phyloP scores from a whole-genome alignment of 805 yeast species.

The Debaryomyces maramus region DNA sequence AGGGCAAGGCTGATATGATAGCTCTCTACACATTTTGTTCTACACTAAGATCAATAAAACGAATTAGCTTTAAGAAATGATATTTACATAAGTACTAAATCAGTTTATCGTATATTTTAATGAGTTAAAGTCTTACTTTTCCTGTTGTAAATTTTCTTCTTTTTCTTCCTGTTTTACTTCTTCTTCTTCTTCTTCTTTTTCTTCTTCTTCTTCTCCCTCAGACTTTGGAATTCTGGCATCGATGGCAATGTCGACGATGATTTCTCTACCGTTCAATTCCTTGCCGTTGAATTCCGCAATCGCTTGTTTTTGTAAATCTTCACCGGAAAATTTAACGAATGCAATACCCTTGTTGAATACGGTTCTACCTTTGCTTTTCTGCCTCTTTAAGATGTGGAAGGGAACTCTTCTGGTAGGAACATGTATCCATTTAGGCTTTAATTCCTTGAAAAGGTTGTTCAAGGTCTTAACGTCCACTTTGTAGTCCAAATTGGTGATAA shows the following conservation, averaged over 20 bases:
- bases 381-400: slow-evolving; percentile 39
- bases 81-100: slow-evolving; percentile 1
- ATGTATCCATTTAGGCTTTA: slow-evolving; percentile 56
- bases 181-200: slow-evolving; percentile 10
- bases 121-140: neutral
- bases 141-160: neutral
- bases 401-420: slow-evolving; percentile 57
- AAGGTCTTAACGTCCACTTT: slow-evolving; percentile 49
- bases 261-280: slow-evolving; percentile 61
- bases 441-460: slow-evolving; percentile 45
- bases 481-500: slow-evolving; percentile 60
- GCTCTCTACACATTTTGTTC: neutral
- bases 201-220: slow-evolving; percentile 28
- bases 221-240: slow-evolving; percentile 45
- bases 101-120: slow-evolving; percentile 1
- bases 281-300: slow-evolving; percentile 67
- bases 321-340: slow-evolving; percentile 57
- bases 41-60: neutral
- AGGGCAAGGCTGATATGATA: neutral
- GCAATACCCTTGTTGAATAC: slow-evolving; percentile 65
- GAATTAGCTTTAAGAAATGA: slow-evolving; percentile 1
- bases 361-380: slow-evolving; percentile 44
- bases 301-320: slow-evolving; percentile 69
- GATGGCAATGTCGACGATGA: slow-evolving; percentile 72
- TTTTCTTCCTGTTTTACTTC: slow-evolving; percentile 3